Base-by-base conservation (phyloP, 108 stramenopile genomes). In the Skeletonema grethae region DNA sequence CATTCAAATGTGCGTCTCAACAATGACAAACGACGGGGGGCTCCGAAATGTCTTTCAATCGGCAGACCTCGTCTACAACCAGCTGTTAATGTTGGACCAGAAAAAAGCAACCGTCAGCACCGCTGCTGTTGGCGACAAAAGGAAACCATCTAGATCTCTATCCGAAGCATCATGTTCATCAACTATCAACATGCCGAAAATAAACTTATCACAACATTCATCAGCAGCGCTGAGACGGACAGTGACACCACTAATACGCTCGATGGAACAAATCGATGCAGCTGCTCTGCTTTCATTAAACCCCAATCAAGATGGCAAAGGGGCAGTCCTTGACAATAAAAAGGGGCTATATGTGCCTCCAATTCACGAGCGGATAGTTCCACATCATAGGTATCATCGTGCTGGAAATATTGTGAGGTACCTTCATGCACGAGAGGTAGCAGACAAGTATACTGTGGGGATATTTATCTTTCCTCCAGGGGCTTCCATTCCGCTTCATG, bases 391-490 rank as follows among this genome's bases (percentile, higher is more conserved):
- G 50, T n/a, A 7, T 22, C 25, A 45, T 41, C 69, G 59, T 68
- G 67, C 28, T 16, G 60, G 67, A 11, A 67, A 66, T 32, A 69
- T 63, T 24, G 82, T 83, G 32, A 80, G 94, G 30, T 95, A 98
- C 53, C 70, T 97, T 3, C 96, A 96, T 73, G 73, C 96, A 30
- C 55, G 83, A 5, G 96, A 98, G 67, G 75, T 91, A 5, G 78
- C 76, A 10, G 74, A 82, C 25, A 75, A 81, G 43, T 98, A 94
- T 65, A 86, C 88, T 9, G 88, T 91, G 56, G 96, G 97, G 24
- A 88, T 97, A 50, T 98, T 98, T 83, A 85, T 98, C 24, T 93
- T 98, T 63, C 95, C 96, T 6, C 97, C 97, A 0, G 65, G 84
- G 36, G 84, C 91, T 18, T 64, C 82, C 48, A 98, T 98, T 46